phyloP scores from a whole-genome alignment of 176 grass and related monocot genomes.

The Alopecurus myosuroides region DNA sequence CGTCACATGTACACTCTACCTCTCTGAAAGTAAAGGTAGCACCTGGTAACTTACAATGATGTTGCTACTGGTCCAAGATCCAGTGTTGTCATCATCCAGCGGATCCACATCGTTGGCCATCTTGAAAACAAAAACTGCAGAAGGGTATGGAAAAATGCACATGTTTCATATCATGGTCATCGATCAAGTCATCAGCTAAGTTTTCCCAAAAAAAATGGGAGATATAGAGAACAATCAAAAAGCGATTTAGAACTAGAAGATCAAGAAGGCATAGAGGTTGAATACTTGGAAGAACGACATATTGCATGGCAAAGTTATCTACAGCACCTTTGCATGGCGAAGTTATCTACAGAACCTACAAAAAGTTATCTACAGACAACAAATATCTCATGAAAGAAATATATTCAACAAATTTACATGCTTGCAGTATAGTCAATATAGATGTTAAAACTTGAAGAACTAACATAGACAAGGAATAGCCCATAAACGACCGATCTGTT shows the following conservation, averaged over 20 bases:
- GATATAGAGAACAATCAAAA: not conserved
- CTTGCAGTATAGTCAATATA: not conserved
- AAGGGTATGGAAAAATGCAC: not conserved
- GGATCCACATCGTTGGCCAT: not conserved
- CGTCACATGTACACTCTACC: not conserved
- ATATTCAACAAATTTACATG: not conserved
- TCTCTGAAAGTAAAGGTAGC: not conserved
- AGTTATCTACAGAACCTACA: not conserved
- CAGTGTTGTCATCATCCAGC: not conserved
- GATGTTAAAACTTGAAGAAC: not conserved
- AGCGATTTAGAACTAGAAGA: not conserved
- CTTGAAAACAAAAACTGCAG: constrained; percentile 2
- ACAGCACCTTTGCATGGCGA: too few relatives aligned
- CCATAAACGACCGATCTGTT: not conserved
- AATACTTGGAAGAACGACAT: not conserved
- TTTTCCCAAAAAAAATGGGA: not conserved
- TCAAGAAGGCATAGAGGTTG: not conserved
- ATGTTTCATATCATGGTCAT: not conserved
- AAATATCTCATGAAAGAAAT: not conserved
- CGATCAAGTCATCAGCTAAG: not conserved
- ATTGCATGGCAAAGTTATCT: not conserved
- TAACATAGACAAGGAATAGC: not conserved
- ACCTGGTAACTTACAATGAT: not conserved
- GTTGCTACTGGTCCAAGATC: not conserved
- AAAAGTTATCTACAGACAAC: not conserved